These are phyloP conservation scores for Ormosia semicastrata DNA, from an alignment of 306 rosid species.

Conservation along the genomic window DNA sequence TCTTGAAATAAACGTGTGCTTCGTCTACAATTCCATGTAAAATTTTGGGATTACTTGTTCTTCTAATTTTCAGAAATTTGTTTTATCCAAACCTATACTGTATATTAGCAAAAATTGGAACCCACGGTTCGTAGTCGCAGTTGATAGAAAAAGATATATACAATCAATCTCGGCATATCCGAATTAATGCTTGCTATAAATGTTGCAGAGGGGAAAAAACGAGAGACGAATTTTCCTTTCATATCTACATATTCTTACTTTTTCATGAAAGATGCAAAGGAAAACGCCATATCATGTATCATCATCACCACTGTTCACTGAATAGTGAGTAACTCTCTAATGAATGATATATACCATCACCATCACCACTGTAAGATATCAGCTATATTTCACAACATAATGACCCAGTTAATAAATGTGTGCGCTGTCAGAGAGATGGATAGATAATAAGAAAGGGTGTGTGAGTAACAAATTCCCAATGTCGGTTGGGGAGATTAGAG, in stretches of 20 bases:
- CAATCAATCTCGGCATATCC: not conserved
- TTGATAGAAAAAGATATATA: not conserved
- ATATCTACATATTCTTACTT: not conserved
- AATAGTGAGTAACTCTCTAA: slow-evolving; percentile 19
- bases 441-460: not conserved
- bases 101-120: not conserved
- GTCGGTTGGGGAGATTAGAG: slow-evolving; percentile 18
- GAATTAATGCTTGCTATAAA: not conserved
- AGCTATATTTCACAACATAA: slow-evolving; percentile 18
- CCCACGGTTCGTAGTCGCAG: not conserved
- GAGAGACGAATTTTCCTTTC: not conserved
- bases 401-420: slow-evolving; percentile 25
- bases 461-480: slow-evolving; percentile 30
- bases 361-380: slow-evolving; percentile 23
- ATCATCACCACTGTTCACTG: slow-evolving; percentile 28
- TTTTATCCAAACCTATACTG: too few species aligned
- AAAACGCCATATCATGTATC: slow-evolving; percentile 3
- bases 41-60: too few species aligned
- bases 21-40: too few species aligned
- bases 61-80: too few species aligned
- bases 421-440: slow-evolving; percentile 7
- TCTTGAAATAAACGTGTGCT: too few species aligned
- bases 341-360: slow-evolving; percentile 37
- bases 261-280: not conserved
- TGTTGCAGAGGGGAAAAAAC: not conserved